Base-by-base conservation (phyloP, 169 alveolate genomes). In the Plasmodium reichenowi region DNA sequence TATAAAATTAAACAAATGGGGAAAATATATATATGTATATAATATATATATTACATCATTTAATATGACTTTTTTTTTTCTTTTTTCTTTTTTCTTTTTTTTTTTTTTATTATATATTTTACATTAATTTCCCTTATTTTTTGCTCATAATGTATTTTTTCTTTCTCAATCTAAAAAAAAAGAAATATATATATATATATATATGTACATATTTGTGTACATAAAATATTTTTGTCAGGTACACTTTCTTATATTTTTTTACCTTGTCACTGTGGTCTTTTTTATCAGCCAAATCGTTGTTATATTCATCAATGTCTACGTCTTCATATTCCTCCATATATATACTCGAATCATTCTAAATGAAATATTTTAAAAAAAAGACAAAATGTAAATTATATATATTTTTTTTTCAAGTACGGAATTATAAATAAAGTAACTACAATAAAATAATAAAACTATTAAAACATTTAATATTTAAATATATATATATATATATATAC, bases 321-420 rank as follows among this genome's bases (percentile, higher is more conserved):
- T 80, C 90, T 66, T 80, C 90, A 52, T 80, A 80, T 20, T 80
- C 90, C 54, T 80, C 80, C 90, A 80, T 80, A 74, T 67, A 80
- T 15, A 80, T 80, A 54, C 58, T 80, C 20, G 90, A 54, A 48
- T 80, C 90, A 70, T 50, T 67, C 90, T 80, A 38, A 10, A 17
- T 17, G 59, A 8, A 60, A 3, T 3, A 29, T 29, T 29, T 29
- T n/a, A n/a, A 2, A 8, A 12, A 15, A 58, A 60, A 20, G 17
- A 56, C 15, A 48, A 12, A 2, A 17, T 24, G 20, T 15, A n/a
- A 75, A 60, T 58, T 58, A 6, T 54, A 54, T 12, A 15, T 12
- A 22, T 54, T 54, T 8, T 54, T 54, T 7, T 15, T 54, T 54
- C 63, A 54, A 9, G 15, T 54, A 59, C 3, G 29, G 22, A 66